Conservation (phyloP, 2,329 filamentous ascomycete species). For the Rhynchosporium agropyri region DNA sequence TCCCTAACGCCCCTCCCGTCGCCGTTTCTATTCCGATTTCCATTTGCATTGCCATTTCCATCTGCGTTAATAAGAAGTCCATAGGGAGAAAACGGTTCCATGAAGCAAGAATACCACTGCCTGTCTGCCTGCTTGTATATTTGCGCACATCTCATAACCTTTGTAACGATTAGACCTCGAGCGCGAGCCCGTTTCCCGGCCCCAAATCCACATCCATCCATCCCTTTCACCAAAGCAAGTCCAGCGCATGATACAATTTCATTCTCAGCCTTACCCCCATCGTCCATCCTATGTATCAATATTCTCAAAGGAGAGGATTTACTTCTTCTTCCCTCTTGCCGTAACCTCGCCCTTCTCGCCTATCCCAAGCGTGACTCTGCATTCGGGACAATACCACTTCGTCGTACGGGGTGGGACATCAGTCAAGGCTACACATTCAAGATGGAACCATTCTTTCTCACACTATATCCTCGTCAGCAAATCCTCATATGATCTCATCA, state of each 20-base stretch:
- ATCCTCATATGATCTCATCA: neutral
- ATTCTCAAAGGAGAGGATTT: neutral
- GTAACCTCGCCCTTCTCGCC: constrained; percentile 65
- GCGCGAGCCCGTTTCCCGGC: too few relatives aligned
- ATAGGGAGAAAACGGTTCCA: too few relatives aligned
- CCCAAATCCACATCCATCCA: neutral
- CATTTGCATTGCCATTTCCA: too few relatives aligned
- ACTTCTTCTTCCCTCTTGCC: constrained; percentile 43
- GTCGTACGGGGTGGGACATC: constrained; percentile 70
- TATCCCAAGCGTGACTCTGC: constrained; percentile 63
- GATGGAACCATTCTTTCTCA: constrained; percentile 83
- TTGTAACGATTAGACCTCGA: neutral
- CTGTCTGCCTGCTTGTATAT: too few relatives aligned
- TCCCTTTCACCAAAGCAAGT: neutral
- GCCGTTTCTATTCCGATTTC: too few relatives aligned
- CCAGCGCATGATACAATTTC: neutral
- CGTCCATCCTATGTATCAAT: neutral
- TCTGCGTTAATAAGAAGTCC: too few relatives aligned
- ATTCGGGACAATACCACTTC: constrained; percentile 86
- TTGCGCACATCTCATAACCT: neutral
- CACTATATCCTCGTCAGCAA: constrained; percentile 53
- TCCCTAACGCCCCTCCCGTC: too few relatives aligned
- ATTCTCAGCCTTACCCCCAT: neutral
- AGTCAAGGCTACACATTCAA: constrained; percentile 72
- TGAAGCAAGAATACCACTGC: too few relatives aligned